phyloP scores from a whole-genome alignment of 345 rosid species.

The Physaria fendleri region DNA sequence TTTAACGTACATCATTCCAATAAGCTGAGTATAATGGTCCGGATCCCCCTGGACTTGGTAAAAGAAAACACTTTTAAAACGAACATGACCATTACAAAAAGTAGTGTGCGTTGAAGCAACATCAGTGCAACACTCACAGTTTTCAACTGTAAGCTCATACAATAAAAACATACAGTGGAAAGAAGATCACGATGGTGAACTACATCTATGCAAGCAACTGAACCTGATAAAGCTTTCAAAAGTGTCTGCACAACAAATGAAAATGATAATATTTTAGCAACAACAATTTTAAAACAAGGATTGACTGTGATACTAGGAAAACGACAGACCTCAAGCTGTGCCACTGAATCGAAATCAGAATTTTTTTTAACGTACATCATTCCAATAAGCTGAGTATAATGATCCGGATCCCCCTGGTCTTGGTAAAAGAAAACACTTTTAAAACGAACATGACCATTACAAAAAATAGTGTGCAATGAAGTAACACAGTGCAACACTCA shows the following conservation, averaged over 20 bases:
- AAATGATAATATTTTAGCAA: slow-evolving; percentile 1
- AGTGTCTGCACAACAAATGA: slow-evolving; percentile 37
- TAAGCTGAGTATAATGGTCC: slow-evolving; percentile 49
- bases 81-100: not conserved
- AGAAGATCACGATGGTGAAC: slow-evolving; percentile 52
- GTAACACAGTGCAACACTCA: slow-evolving; percentile 12
- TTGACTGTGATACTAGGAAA: not conserved
- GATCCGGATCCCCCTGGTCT: slow-evolving; percentile 44
- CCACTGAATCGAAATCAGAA: slow-evolving; percentile 49
- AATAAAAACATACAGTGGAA: slow-evolving; percentile 40
- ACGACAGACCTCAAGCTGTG: slow-evolving; percentile 53
- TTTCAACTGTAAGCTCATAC: not conserved
- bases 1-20: slow-evolving; percentile 47
- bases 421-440: not conserved
- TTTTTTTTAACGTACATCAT: slow-evolving; percentile 41
- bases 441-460: not conserved
- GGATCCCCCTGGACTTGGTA: slow-evolving; percentile 40
- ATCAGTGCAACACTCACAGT: not conserved
- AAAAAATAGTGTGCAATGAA: not conserved
- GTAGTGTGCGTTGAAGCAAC: not conserved
- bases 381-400: slow-evolving; percentile 56
- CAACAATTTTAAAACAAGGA: not conserved
- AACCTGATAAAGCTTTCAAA: slow-evolving; percentile 51
- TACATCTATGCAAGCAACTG: slow-evolving; percentile 54
- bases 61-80: not conserved